Base-by-base conservation (phyloP, 257 asterid species). In the Pogostemon cablin region DNA sequence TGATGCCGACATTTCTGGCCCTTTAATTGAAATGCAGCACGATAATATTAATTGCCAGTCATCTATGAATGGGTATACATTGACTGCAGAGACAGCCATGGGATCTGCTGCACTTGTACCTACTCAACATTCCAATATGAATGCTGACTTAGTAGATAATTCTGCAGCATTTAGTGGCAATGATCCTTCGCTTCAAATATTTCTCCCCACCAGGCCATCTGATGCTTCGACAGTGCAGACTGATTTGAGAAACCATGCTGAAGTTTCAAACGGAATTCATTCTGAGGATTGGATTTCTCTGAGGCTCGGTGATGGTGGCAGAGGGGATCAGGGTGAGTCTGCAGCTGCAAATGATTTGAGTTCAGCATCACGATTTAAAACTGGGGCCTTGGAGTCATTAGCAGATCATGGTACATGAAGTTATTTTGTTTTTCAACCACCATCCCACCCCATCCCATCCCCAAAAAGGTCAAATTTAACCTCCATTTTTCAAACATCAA, bases 141-240 rank as follows among this genome's bases (percentile, higher is more conserved):
- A 79, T 69, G 93, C 74, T 65, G 83, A 89, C 60, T 81, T 90
- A 67, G 88, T 89, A 38, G 97, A 88, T 78, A 91, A 91, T 79
- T 88, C 87, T 71, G 73, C 88, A 77, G 88, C 85, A 8, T 83
- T 80, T 75, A 77, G 81, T 76, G 90, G 91, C 68, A 85, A 79
- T 57, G 99, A 95, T 78, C 97, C 89, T n/a, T 81, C 98, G 0
- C 97, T 91, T 72, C 96, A 95, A 72, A 84, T 91, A 86, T 95
- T 91, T 86, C 93, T 95, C 65, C 93, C 99, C 47, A 80, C 99
- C 10, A 86, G 86, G 84, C 91, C 96, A 12, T 83, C 95, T 49
- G 88, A 82, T 77, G 75, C 82, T 72, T 78, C 95, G 49, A 69
- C 78, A 9, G 69, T 62, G 9, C 88, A 84, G 82, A 75, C 82